Base-by-base conservation (phyloP, 495 filamentous ascomycete species). In the Podospora pseudocomata region DNA sequence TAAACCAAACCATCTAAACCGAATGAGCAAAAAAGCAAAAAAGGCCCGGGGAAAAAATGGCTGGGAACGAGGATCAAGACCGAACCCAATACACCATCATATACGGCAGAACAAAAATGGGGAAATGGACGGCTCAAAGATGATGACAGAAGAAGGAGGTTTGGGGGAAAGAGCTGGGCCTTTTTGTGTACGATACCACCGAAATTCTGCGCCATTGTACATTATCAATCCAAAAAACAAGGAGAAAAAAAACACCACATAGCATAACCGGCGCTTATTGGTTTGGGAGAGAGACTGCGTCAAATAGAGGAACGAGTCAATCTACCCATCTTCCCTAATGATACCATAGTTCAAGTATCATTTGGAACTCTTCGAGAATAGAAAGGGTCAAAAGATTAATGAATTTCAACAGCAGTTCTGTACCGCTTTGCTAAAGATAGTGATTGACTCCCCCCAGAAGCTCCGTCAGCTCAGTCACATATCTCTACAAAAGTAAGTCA, bases 101-200 rank as follows among this genome's bases (percentile, higher is more conserved):
- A 23, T 23, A 23, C 23, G 1, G 23, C 23, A 23, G 23, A 23
- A 23, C 23, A 23, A 23, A 1, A 23, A 23, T 23, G 23, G 23
- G 23, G 23, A 23, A 23, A 23, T 23, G 23, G 56, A 58, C 18
- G 56, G 19, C 5, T 5, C 56, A 27, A 5, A 18, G 56, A 58
- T 20, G 56, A 58, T 58, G 44, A 23, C 2, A 23, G 23, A 30
- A 55, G 13, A 58, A 28, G 39, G 19, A 32, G 44, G 23, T 23
- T 23, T 23, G 23, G 18, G 18, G 60, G 20, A 26, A 39, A 1
- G 28, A 23, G 59, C 30, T 19, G 27, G 80, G 16, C 11, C 1
- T 4, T 5, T 20, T 34, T 71, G 70, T 72, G 67, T 59, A 61
- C 61, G 61, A 69, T 70, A 72, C 70, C 68, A 67, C 63, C 64